Conservation (phyloP, 164 flowering plant genomes). For the Aristolochia fimbriata region DNA sequence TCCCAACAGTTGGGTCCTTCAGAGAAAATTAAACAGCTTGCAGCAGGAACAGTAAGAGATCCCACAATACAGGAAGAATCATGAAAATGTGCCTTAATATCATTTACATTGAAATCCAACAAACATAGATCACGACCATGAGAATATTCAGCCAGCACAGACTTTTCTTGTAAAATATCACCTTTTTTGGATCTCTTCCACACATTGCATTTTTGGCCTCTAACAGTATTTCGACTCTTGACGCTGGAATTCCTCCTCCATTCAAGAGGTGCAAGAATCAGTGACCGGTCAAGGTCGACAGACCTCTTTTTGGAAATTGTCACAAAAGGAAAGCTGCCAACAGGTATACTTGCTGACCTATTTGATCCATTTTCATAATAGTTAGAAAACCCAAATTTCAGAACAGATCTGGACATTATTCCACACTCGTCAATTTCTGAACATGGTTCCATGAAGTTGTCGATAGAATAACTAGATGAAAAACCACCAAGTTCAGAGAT, state of each 20-base stretch:
- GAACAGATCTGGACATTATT: slow-evolving; percentile 15
- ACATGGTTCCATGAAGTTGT: slow-evolving; percentile 7
- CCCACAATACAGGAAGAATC: slow-evolving; percentile 66
- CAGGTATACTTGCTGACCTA: slow-evolving; percentile 31
- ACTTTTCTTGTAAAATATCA: slow-evolving; percentile 7
- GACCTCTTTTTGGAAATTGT: slow-evolving; percentile 30
- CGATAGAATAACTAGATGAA: slow-evolving; percentile 10
- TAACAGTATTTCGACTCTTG: slow-evolving; percentile 21
- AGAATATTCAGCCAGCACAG: slow-evolving; percentile 1
- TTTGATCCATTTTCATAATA: slow-evolving; percentile 29
- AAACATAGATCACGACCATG: slow-evolving; percentile 6
- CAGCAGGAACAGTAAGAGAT: slow-evolving; percentile 35
- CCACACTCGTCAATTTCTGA: slow-evolving; percentile 6
- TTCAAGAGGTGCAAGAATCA: slow-evolving; percentile 26
- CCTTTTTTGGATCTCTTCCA: slow-evolving; percentile 16
- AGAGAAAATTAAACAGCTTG: slow-evolving; percentile 27
- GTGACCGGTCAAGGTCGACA: slow-evolving; percentile 44
- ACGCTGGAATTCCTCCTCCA: slow-evolving; percentile 37
- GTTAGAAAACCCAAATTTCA: slow-evolving; percentile 60
- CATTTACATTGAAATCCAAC: slow-evolving; percentile 33
- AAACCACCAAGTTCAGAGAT: slow-evolving; percentile 19
- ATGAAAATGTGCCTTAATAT: slow-evolving; percentile 58
- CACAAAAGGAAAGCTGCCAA: slow-evolving; percentile 60
- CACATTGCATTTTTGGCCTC: slow-evolving; percentile 13
- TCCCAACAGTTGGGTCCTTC: slow-evolving; percentile 34